A percentile compares a stretch with the other conserved stretches of the same genome.
phyloP scores from a whole-genome alignment of 495 filamentous ascomycete genomes.

The Penicillium cosmopolitanum region DNA sequence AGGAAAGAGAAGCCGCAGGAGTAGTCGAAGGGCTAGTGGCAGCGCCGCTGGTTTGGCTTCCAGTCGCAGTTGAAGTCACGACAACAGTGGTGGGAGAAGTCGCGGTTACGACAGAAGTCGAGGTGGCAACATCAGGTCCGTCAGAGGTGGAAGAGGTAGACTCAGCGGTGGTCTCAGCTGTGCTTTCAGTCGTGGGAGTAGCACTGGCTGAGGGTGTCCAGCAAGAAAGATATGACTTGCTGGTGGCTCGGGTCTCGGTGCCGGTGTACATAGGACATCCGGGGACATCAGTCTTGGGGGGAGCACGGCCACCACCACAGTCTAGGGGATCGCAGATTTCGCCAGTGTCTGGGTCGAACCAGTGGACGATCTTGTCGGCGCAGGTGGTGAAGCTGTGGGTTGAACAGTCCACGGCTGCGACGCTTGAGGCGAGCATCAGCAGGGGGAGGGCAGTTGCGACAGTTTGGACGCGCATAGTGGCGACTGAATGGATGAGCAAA shows the following conservation, averaged over 20 bases:
- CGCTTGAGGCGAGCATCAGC: slow-evolving; percentile 22
- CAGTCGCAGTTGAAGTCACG: slow-evolving; percentile 11
- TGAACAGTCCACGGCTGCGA: slow-evolving; percentile 16
- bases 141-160: slow-evolving; percentile 10
- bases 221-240: slow-evolving; percentile 46
- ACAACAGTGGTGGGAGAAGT: slow-evolving; percentile 3
- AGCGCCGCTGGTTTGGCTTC: background rate
- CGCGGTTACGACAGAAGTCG: background rate
- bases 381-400: slow-evolving; percentile 26
- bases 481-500: slow-evolving; percentile 2
- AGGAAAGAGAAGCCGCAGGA: slow-evolving; percentile 18
- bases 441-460: slow-evolving; percentile 16
- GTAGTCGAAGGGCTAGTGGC: slow-evolving; percentile 16
- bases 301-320: slow-evolving; percentile 63
- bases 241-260: slow-evolving; percentile 45
- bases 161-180: slow-evolving; percentile 8
- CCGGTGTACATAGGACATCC: slow-evolving; percentile 59
- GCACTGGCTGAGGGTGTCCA: slow-evolving; percentile 17
- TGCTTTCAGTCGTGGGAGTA: slow-evolving; percentile 6
- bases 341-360: slow-evolving; percentile 55
- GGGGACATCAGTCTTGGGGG: slow-evolving; percentile 57
- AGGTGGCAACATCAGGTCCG: background rate
- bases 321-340: slow-evolving; percentile 59
- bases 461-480: slow-evolving; percentile 8
- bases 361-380: slow-evolving; percentile 46